Evolutionary conservation across 1,284 basidiomycete genomes (phyloP).

Genomic region (Ceratobasidium sp.): DNA sequence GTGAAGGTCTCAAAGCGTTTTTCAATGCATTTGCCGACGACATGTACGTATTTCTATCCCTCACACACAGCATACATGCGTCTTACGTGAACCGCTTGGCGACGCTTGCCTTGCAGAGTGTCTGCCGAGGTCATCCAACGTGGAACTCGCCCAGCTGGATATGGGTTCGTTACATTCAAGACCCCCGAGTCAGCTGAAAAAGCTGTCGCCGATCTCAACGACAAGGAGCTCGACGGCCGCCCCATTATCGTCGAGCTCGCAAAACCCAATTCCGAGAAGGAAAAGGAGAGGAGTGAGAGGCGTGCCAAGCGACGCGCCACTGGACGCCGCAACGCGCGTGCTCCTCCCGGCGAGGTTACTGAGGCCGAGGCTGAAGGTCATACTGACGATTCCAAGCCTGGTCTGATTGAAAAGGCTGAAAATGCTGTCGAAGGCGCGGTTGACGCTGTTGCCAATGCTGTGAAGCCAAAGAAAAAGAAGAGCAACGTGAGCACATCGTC

Average conservation of each 20-base stretch:
- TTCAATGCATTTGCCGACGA: conserved; percentile 81
- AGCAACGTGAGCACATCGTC: conserved; percentile 60
- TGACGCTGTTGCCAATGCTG: conserved; percentile 60
- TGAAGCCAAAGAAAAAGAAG: conserved; percentile 82
- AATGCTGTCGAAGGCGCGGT: conserved; percentile 56
- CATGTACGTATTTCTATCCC: conserved; percentile 64
- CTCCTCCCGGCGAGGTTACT: conserved; percentile 82
- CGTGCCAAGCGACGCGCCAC: conserved; percentile 71
- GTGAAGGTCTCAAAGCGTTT: conserved; percentile 88
- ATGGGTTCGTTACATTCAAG: conserved; percentile 87
- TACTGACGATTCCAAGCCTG: conserved; percentile 46
- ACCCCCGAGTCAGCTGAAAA: conserved; percentile 82
- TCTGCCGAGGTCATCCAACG: conserved; percentile 82
- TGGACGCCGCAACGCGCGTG: conserved; percentile 79
- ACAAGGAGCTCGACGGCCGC: conserved; percentile 86
- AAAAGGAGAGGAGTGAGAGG: conserved; percentile 77
- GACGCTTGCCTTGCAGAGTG: conserved; percentile 55
- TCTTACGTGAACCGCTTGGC: conserved; percentile 43
- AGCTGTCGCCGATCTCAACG: conserved; percentile 86
- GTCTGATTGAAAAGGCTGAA: conserved; percentile 49
- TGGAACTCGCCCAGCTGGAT: conserved; percentile 82
- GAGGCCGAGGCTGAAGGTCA: conserved; percentile 86
- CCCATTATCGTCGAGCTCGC: conserved; percentile 87
- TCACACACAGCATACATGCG: conserved; percentile 44
- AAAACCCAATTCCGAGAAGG: conserved; percentile 85